These are phyloP conservation scores for Colletotrichum noveboracense DNA, from an alignment of 2,329 filamentous ascomycete species.

Conservation along the genomic window DNA sequence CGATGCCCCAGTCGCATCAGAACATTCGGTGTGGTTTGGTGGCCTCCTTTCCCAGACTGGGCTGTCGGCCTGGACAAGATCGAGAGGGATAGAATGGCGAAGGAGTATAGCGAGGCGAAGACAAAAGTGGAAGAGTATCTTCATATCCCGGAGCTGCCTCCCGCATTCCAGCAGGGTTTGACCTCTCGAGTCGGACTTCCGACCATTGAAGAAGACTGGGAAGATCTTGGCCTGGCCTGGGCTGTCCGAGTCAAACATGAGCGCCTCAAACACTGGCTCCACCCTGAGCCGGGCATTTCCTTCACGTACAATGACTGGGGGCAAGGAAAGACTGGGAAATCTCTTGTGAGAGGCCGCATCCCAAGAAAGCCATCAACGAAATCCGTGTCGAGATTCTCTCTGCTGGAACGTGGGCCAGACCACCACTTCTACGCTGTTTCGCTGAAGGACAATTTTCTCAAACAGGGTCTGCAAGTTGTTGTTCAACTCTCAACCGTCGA, in stretches of 20 bases:
- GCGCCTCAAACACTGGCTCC: not conserved
- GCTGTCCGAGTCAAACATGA: not conserved
- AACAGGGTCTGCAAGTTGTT: not conserved
- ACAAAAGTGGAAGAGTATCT: not conserved
- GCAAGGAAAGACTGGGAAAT: not conserved
- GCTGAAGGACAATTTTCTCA: not conserved
- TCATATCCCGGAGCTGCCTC: not conserved
- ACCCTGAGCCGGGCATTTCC: not conserved
- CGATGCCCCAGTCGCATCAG: not conserved
- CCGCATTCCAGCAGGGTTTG: not conserved
- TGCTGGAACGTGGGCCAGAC: not conserved
- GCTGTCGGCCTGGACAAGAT: not conserved
- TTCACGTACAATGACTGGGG: not conserved
- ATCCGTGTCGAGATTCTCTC: not conserved
- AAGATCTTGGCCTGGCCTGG: not conserved
- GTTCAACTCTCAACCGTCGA: not conserved
- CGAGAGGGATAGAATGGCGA: accelerated
- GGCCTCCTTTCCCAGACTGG: not conserved
- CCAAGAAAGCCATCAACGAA: not conserved
- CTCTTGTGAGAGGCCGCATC: not conserved
- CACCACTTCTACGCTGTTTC: not conserved
- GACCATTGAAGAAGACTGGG: not conserved
- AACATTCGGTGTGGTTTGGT: not conserved
- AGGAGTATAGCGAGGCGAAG: not conserved
- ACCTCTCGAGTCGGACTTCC: not conserved